Base-by-base conservation (phyloP, 805 yeast genomes). In the Yamadazyma olivae region DNA sequence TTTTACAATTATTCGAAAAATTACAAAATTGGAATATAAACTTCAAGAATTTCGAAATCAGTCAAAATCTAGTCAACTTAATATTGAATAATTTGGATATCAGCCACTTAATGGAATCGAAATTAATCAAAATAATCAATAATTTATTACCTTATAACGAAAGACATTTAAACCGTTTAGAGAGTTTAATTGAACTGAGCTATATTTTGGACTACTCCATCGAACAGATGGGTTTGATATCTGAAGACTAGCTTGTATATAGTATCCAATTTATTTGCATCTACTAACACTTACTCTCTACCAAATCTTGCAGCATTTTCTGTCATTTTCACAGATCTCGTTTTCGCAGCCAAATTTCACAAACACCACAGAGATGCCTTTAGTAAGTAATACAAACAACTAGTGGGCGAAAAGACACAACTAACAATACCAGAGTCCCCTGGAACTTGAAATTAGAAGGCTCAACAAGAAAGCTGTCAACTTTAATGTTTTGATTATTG, bases 11-110 rank as follows among this genome's bases (percentile, higher is more conserved):
- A 17, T 74, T 93, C 57, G 76, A 77, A 51, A 80, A 95, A 50
- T 70, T 90, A 15, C 77, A 97, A 49, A 95, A 88, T 54, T 93
- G 99, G 99, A 93, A 93, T 57, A 82, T 95, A 30, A 91, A 88
- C 57, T 83, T 86, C 35, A 78, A 79, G 51, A 80, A 87, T 24
- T 86, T 86, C 52, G 78, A 75, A 34, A 75, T 87, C 38, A 85
- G 96, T 9, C 99, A 91, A 60, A 79, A 78, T 39, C 62, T 89
- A 27, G 70, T 91, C 35, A 71, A 76, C 45, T 81, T 85, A 17
- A 61, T 91, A 22, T 63, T 93, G 40, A 60, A 64, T 27, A 68
- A 67, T 31, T 77, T 77, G 47, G 64, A 72, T 15, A 65, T 82
- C 20, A 78, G 77, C 14, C 69, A 69, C 38, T 57, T 90, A 32